Base-by-base conservation (phyloP, 2,329 filamentous ascomycete species). In the Bimuria novae-zelandiae region DNA sequence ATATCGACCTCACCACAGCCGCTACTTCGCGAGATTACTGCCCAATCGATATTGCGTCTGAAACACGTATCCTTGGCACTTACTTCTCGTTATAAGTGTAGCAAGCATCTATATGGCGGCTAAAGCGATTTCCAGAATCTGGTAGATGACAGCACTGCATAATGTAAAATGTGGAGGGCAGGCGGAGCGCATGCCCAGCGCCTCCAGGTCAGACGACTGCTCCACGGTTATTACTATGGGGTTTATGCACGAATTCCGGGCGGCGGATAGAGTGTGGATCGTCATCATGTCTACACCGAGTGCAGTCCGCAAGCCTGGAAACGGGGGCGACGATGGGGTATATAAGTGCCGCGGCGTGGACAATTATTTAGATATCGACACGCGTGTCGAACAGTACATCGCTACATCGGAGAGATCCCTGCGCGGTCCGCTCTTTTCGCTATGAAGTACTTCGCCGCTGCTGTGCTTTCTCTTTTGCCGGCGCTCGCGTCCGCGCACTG, bases 401-500 rank as follows among this genome's bases (percentile, higher is more conserved):
- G 36, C 39, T 57, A 22, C 12, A 25, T 33, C 12, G 8, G 16
- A 32, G 8, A 19, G 22, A 46, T 27, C 19, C 7, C 19, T 35
- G 27, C 35, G 39, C 33, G 25, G 43, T 49, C 39, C 29, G 16
- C 12, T 43, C 44, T 30, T 32, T 47, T 50, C 61, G 61, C 10
- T 25, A 73, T 73, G 70, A 73, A 62, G 62, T 56, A 70, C 58
- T 45, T 67, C 61, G 49, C 61, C 21, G 49, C 56, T 22, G 53
- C 64, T 30, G 45, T 63, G 16, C 52, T 64, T 32, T 57, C 67
- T 16, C 55, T 70, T 23, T 62, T 73, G 7, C 68, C 72, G 45
- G 62, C 64, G 35, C 65, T 73, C 23, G 56, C 65, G 36, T 66
- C 71, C 7, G 75, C 72, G 32, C 77, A 80, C 56, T 64, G 71